Percentiles rank a stretch among this genome's conserved stretches.
Evolutionary conservation across 2,329 filamentous ascomycete genomes (phyloP).

Genomic region (Nemania serpens): DNA sequence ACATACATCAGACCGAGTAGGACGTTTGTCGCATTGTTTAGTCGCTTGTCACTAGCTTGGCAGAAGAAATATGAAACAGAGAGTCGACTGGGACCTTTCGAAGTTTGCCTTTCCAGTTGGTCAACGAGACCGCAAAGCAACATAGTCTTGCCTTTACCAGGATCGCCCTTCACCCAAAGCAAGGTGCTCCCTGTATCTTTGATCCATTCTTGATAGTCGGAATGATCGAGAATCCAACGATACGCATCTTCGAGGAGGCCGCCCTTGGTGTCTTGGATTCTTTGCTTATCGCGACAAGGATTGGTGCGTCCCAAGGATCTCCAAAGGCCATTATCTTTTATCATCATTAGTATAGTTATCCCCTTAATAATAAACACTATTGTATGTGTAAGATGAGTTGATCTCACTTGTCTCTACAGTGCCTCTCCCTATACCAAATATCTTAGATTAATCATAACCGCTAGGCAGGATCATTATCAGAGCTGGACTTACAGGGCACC

Average conservation of each 20-base stretch:
- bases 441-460: no score
- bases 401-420: no score
- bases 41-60: not conserved
- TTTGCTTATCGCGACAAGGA: no score
- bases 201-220: conserved; percentile 37
- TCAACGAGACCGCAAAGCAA: conserved; percentile 47
- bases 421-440: no score
- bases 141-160: conserved; percentile 53
- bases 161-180: conserved; percentile 47
- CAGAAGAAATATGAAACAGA: not conserved
- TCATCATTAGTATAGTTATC: no score
- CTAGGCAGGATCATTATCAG: no score
- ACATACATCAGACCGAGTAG: not conserved
- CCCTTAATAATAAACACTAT: no score
- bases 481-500: no score
- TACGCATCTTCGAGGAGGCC: conserved; percentile 40
- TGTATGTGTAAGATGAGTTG: no score
- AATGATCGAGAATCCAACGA: conserved; percentile 43
- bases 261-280: not conserved
- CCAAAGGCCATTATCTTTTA: no score
- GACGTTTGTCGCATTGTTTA: not conserved
- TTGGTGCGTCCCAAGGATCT: no score
- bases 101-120: conserved; percentile 30
- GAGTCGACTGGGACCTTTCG: no score
- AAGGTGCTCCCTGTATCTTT: conserved; percentile 27